phyloP scores from a whole-genome alignment of 176 grass and related monocot species.

The Dendrocalamus sinicus region DNA sequence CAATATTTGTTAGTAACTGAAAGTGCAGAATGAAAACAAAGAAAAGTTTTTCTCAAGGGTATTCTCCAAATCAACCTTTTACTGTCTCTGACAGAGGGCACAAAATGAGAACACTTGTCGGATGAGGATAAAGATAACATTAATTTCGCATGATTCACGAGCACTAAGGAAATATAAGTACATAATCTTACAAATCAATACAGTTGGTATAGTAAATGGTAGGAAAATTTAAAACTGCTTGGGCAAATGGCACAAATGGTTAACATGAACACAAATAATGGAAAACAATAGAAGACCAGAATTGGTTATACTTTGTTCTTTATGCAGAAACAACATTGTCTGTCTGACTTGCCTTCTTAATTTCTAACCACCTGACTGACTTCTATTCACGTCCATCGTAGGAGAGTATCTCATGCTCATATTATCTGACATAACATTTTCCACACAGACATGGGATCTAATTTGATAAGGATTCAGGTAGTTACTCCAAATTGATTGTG shows the following conservation, averaged over 20 bases:
- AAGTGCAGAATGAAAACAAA: not conserved
- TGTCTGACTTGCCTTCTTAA: not conserved
- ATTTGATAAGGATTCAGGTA: not conserved
- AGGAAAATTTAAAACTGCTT: not conserved
- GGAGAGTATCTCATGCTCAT: not conserved
- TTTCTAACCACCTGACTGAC: constrained; percentile 23
- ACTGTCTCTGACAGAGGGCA: constrained; percentile 92
- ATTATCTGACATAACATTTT: not conserved
- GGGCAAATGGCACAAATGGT: constrained; percentile 19
- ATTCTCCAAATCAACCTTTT: constrained; percentile 99
- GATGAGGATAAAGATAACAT: not conserved
- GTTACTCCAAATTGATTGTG: not conserved
- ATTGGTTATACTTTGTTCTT: not conserved
- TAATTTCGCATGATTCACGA: not conserved
- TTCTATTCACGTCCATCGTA: not conserved
- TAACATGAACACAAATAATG: constrained; percentile 4
- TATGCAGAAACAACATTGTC: not conserved
- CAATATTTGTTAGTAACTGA: constrained; percentile 27
- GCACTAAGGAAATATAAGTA: constrained; percentile 6
- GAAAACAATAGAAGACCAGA: not conserved
- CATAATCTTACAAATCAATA: constrained; percentile 21
- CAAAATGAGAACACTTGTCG: constrained; percentile 40
- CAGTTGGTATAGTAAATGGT: not conserved
- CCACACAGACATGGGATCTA: not conserved
- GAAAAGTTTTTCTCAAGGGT: constrained; percentile 49